phyloP scores from a whole-genome alignment of 2,329 filamentous ascomycete genomes.

The Beauveria asiatica region DNA sequence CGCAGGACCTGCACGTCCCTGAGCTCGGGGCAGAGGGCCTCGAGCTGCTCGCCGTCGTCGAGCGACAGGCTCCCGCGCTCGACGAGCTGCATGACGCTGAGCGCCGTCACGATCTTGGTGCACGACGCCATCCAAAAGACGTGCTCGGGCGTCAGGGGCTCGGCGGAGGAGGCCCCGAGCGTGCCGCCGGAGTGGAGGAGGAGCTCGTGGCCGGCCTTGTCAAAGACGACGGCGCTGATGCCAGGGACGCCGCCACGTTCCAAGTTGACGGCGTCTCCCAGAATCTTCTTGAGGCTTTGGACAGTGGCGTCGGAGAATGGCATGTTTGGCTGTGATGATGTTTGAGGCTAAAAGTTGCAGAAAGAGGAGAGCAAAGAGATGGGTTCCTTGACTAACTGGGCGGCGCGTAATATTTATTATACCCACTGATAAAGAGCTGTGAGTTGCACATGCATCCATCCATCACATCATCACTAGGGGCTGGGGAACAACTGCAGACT shows the following conservation, averaged over 20 bases:
- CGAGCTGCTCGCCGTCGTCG: constrained; percentile 38
- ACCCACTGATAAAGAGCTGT: neutral
- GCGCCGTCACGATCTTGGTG: constrained; percentile 45
- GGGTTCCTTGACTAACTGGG: neutral
- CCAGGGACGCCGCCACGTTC: neutral
- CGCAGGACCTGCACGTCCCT: constrained; percentile 36
- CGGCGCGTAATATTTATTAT: neutral
- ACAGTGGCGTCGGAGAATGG: neutral
- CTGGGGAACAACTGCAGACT: neutral
- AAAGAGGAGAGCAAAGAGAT: constrained; percentile 12
- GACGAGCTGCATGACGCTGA: constrained; percentile 50
- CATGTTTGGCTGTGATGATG: constrained; percentile 14
- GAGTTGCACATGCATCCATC: neutral
- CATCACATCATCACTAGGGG: neutral
- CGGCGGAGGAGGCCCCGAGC: constrained; percentile 31
- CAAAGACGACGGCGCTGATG: constrained; percentile 7
- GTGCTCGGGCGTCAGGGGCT: constrained; percentile 51
- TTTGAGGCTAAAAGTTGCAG: constrained; percentile 18
- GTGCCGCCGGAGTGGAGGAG: constrained; percentile 41
- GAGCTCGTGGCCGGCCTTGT: constrained; percentile 16
- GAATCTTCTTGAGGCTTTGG: neutral
- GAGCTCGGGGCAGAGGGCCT: constrained; percentile 41
- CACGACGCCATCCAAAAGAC: constrained; percentile 53
- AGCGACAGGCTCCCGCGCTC: constrained; percentile 40
- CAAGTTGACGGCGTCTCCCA: neutral